A percentile compares a stretch with the other conserved stretches of the same genome.
phyloP scores from a whole-genome alignment of 768 basidiomycete species.

The Leccinum olivaceopallidum region DNA sequence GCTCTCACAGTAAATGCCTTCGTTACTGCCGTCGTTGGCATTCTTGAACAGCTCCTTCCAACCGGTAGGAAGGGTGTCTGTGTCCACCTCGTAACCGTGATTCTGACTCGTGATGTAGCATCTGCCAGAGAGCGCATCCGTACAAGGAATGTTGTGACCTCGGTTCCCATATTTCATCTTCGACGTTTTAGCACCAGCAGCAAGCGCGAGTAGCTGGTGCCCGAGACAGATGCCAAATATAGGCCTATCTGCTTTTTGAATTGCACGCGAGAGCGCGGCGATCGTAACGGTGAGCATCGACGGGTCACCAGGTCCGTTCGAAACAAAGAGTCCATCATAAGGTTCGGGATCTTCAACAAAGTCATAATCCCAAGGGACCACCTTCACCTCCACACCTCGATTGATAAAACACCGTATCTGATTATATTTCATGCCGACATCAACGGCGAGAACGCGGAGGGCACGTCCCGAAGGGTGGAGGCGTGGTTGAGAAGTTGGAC shows the following conservation, averaged over 20 bases:
- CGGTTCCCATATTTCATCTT: slow-evolving; percentile 99
- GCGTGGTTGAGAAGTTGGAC: slow-evolving; percentile 53
- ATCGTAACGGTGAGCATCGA: slow-evolving; percentile 79
- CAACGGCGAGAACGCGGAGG: slow-evolving; percentile 85
- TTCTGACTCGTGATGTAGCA: slow-evolving; percentile 99
- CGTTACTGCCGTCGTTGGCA: slow-evolving; percentile 96
- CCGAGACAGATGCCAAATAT: slow-evolving; percentile 99
- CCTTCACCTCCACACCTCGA: slow-evolving; percentile 94
- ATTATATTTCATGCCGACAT: slow-evolving; percentile 99
- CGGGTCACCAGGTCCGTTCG: slow-evolving; percentile 98
- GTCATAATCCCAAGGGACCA: slow-evolving; percentile 97
- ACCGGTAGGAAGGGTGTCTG: slow-evolving; percentile 67
- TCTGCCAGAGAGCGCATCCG: slow-evolving; percentile 86
- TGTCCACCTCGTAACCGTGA: slow-evolving; percentile 96
- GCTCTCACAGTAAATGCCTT: slow-evolving; percentile 91
- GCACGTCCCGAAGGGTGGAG: slow-evolving; percentile 78
- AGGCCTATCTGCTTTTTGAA: slow-evolving; percentile 75
- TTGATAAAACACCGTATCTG: slow-evolving; percentile 95
- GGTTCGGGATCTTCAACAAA: slow-evolving; percentile 76
- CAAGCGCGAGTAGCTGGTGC: slow-evolving; percentile 94
- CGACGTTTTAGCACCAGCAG: slow-evolving; percentile 89
- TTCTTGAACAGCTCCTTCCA: slow-evolving; percentile 97
- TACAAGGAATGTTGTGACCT: slow-evolving; percentile 98
- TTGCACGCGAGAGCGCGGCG: slow-evolving; percentile 58
- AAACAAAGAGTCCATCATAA: slow-evolving; percentile 94